A percentile compares a stretch with the other conserved stretches of the same genome.
These are phyloP conservation scores for Colletotrichum spinosum DNA, from an alignment of 2,329 filamentous ascomycete species.

Conservation along the genomic window DNA sequence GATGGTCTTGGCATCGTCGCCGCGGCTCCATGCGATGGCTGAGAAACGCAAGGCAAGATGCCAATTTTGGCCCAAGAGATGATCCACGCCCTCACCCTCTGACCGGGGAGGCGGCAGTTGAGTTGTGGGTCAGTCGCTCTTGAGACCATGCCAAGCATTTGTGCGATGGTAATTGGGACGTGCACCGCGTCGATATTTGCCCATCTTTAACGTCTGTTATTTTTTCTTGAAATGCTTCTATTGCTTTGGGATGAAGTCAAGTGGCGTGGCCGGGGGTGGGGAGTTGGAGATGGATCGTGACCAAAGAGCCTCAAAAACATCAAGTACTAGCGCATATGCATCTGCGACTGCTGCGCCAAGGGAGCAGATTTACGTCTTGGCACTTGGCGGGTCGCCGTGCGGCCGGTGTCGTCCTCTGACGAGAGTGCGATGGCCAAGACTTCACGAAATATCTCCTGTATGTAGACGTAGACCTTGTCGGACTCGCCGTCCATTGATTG, in stretches of 20 bases:
- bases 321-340: not conserved
- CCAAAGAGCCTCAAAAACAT: constrained; percentile 12
- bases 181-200: constrained; percentile 25
- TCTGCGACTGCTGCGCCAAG: constrained; percentile 17
- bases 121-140: constrained; percentile 35
- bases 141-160: constrained; percentile 37
- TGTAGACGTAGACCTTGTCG: constrained; percentile 18
- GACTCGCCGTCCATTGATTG: constrained; percentile 2
- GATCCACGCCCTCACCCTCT: constrained; percentile 25
- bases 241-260: constrained; percentile 19
- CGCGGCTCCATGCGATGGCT: constrained; percentile 34
- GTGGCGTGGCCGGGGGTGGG: not conserved
- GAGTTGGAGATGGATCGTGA: constrained; percentile 7
- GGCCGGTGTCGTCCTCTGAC: constrained; percentile 35
- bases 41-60: constrained; percentile 29
- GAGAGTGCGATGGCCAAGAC: constrained; percentile 23
- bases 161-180: constrained; percentile 26
- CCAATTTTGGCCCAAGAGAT: constrained; percentile 34
- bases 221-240: not conserved
- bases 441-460: constrained; percentile 33
- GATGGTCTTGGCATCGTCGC: constrained; percentile 37
- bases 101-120: constrained; percentile 24
- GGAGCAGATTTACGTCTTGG: constrained; percentile 30
- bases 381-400: constrained; percentile 30
- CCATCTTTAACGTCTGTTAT: constrained; percentile 4